Conservation (phyloP, 495 filamentous ascomycete genomes). For the Margaritispora aquatica region DNA sequence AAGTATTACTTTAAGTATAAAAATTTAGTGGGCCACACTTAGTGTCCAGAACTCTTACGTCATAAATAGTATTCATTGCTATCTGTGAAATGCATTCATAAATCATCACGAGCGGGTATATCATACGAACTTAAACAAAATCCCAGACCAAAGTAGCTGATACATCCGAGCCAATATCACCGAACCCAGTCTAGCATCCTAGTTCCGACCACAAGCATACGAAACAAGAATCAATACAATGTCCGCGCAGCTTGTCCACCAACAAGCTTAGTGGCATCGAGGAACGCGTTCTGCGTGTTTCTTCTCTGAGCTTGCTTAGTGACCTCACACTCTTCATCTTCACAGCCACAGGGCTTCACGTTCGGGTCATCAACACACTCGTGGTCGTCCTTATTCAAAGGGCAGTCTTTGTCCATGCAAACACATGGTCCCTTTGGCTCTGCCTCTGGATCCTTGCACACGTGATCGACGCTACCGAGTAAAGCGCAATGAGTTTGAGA, state of each 20-base stretch:
- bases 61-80: no score
- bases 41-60: no score
- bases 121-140: no score
- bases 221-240: no score
- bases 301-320: neutral
- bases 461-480: neutral
- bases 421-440: constrained; percentile 1
- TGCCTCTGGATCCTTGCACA: neutral
- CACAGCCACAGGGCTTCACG: neutral
- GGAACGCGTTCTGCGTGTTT: neutral
- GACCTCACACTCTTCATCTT: neutral
- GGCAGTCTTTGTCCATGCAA: neutral
- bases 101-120: no score
- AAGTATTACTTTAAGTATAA: no score
- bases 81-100: no score
- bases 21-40: no score
- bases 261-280: neutral
- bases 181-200: no score
- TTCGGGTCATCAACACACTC: neutral
- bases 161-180: no score
- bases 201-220: no score
- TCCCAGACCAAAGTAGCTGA: no score
- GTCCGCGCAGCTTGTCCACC: neutral
- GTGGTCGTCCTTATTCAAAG: neutral
- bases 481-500: neutral